These are phyloP conservation scores for Sonneratia alba DNA, from an alignment of 345 rosid species.

Conservation along the genomic window DNA sequence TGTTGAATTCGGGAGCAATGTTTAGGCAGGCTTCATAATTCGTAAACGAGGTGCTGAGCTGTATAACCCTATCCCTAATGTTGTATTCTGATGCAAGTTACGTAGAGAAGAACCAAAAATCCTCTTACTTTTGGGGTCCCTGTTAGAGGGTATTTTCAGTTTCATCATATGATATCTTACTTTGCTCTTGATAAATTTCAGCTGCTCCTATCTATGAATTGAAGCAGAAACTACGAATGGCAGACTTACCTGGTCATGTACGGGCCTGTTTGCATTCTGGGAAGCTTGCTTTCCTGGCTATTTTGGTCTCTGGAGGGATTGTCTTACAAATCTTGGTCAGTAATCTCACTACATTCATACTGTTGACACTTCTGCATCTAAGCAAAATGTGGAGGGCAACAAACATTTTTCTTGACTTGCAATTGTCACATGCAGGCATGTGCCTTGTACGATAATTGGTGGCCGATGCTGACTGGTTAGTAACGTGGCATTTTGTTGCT, in stretches of 20 bases:
- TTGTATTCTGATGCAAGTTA: neutral
- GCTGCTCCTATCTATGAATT: constrained; percentile 19
- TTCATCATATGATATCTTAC: neutral
- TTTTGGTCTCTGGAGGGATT: constrained; percentile 77
- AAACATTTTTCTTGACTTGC: constrained; percentile 4
- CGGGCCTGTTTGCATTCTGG: constrained; percentile 72
- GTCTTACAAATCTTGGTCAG: constrained; percentile 84
- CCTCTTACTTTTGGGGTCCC: neutral
- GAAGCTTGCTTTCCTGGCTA: constrained; percentile 73
- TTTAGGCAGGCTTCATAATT: neutral
- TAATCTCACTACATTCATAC: constrained; percentile 4
- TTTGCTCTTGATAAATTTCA: constrained; percentile 12
- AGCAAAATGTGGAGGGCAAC: neutral
- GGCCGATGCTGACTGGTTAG: constrained; percentile 92
- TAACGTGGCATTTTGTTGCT: constrained; percentile 5
- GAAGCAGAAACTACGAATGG: constrained; percentile 40
- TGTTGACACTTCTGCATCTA: neutral
- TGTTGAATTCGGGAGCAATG: neutral
- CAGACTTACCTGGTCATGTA: constrained; percentile 65
- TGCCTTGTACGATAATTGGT: constrained; percentile 87
- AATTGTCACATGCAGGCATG: constrained; percentile 58
- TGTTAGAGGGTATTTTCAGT: neutral
- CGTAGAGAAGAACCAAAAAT: neutral
- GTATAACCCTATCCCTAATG: neutral
- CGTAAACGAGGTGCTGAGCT: neutral